Evolutionary conservation across 2,329 filamentous ascomycete species (phyloP), one percentile per base, ranked within the genome.

Genomic region (Diaporthe longicolla): DNA sequence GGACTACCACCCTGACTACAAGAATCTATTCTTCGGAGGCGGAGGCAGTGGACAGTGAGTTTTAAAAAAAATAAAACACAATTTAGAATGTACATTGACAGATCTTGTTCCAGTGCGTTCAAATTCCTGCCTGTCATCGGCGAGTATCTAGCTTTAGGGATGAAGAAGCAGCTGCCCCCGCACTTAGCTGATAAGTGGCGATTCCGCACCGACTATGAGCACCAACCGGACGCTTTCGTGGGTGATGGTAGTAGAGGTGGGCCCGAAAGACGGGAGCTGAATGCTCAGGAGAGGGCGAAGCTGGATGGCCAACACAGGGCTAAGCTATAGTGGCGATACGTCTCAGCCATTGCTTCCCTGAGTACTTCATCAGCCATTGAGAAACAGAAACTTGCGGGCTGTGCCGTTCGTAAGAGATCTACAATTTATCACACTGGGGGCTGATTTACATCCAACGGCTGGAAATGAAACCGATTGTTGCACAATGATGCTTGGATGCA

Each of bases 141-240:
- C 17, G 55, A 58, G 37, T 58, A 58, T 32, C 32, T 58, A 37
- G 1, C 55, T 58, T n/a, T 58, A 32, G 55, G 55, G 4, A 13
- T 58, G 19, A 58, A 58, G 55, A 58, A 58, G 32, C 10, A 58
- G 55, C 55, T 58, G n/a, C 55, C 55, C 37, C 32, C 1, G 32
- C 55, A 58, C 32, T 58, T 58, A 21, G 29, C 55, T n/a, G n/a
- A 58, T 21, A 58, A 58, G 55, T 58, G 55, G 55, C 29, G 55
- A 7, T 58, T 58, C 21, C 55, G 55, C 55, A 58, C 37, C 32
- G 55, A 58, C 32, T 58, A 37, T 37, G 55, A 58, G 21, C 8
- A 58, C 19, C 55, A 11, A 13, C 3, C 55, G 55, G 55, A 58
- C 21, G 55, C 32, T 10, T 58, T 58, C 21, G 32, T 58, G 55